phyloP scores from a whole-genome alignment of 1,139 yeast genomes.

The Saccharomyces hybrid region DNA sequence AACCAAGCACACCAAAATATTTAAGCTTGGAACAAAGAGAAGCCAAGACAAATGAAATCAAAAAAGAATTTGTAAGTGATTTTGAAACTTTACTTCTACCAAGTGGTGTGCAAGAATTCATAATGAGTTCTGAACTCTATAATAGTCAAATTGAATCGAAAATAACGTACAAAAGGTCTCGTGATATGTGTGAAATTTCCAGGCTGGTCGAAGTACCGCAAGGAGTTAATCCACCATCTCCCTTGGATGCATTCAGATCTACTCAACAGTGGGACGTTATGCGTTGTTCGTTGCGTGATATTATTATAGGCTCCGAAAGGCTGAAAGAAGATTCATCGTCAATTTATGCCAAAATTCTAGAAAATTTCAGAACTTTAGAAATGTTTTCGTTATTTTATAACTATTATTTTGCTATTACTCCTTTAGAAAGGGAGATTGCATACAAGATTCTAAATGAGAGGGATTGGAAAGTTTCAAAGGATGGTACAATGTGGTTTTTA shows the following conservation, averaged over 20 bases:
- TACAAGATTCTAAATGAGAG: constrained; percentile 29
- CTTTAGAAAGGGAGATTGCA: constrained; percentile 40
- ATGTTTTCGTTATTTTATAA: constrained; percentile 51
- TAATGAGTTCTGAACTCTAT: constrained; percentile 26
- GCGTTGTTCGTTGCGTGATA: constrained; percentile 17
- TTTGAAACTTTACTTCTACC: constrained; percentile 47
- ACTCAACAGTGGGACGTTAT: constrained; percentile 32
- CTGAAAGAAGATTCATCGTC: constrained; percentile 8
- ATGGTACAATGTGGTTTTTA: constrained; percentile 36
- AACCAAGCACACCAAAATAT: constrained; percentile 9
- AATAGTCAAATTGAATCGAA: constrained; percentile 17
- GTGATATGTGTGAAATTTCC: constrained; percentile 24
- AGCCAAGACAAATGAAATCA: constrained; percentile 9
- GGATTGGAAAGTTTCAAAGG: constrained; percentile 34
- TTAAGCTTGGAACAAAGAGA: constrained; percentile 10
- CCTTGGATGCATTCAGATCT: constrained; percentile 31
- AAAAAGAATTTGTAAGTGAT: constrained; percentile 18
- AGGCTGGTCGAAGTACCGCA: constrained; percentile 24
- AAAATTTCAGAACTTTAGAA: constrained; percentile 26
- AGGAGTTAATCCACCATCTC: constrained; percentile 33
- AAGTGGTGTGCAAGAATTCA: constrained; percentile 61
- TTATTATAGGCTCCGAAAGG: constrained; percentile 5
- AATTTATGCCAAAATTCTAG: constrained; percentile 16
- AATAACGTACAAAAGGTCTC: constrained; percentile 27
- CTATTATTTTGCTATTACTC: constrained; percentile 53